These are phyloP conservation scores for Ophiostoma sp. DNA, from an alignment of 2,329 filamentous ascomycete species.

Conservation along the genomic window DNA sequence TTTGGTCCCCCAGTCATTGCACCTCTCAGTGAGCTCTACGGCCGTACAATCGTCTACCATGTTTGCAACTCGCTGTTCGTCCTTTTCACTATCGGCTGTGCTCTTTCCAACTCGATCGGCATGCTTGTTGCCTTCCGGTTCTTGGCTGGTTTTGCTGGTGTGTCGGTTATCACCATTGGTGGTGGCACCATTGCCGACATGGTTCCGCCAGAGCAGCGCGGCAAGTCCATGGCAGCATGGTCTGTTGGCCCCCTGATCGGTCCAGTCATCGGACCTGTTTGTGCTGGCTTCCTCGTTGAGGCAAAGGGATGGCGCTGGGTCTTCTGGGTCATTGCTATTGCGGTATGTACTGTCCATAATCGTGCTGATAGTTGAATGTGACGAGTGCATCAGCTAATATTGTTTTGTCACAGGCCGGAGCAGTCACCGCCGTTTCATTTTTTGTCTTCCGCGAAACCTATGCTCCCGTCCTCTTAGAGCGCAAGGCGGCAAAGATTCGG, in stretches of 20 bases:
- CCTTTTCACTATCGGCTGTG: constrained; percentile 61
- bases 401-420: not conserved
- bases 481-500: not conserved
- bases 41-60: constrained; percentile 65
- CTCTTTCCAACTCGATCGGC: constrained; percentile 63
- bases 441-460: not conserved
- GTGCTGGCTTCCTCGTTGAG: constrained; percentile 44
- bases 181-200: constrained; percentile 69
- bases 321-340: constrained; percentile 47
- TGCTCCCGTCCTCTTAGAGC: not conserved
- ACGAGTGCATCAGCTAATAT: not conserved
- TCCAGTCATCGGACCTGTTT: constrained; percentile 47
- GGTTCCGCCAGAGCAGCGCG: constrained; percentile 56
- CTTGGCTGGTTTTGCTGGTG: constrained; percentile 68
- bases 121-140: constrained; percentile 68
- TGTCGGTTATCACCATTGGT: constrained; percentile 67
- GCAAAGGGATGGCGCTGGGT: constrained; percentile 50
- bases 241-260: constrained; percentile 43
- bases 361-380: not conserved
- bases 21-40: constrained; percentile 23
- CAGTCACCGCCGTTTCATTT: not conserved
- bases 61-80: constrained; percentile 65
- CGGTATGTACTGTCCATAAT: not conserved
- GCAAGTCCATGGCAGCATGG: constrained; percentile 55
- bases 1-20: constrained; percentile 18